Base-by-base conservation (phyloP, 2,329 filamentous ascomycete species). In the Neobulgaria alba region DNA sequence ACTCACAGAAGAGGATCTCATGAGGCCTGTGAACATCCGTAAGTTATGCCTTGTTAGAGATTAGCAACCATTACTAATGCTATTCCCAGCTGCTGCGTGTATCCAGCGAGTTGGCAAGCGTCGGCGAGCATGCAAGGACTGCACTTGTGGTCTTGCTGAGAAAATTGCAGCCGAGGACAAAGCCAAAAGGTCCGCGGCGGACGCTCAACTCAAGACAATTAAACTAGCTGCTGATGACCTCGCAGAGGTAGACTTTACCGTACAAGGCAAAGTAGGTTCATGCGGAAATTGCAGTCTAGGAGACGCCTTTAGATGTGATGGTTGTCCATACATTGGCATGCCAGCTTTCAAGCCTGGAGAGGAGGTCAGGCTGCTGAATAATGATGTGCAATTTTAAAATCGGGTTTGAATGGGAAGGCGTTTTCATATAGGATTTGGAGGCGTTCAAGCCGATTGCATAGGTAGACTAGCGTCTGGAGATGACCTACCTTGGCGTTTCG, bases 301-400 rank as follows among this genome's bases (percentile, higher is more conserved):
- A 37, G 90, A 96, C 63, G 90, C 92, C 3, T 88, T 88, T 67
- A 71, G 82, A 30, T 86, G 82, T 60, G 78, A 78, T 36, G 56
- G 75, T 2, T 85, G 81, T 57, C 89, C 89, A 1, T 95, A 92
- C 60, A 85, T 94, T 55, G 89, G 89, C 3, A 72, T 98, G 52
- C 92, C 92, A 10, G 85, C 92, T 3, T 98, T 98, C 71, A 95
- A 95, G 71, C 88, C 88, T 3, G 92, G 92, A 12, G 89, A 98
- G 69, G 88, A 96, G 67, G 88, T 96, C 37, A 75, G 80, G 57
- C 69, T 98, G 45, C 61, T 95, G 57, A 90, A 93, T 62, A 86
- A 94, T 52, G 78, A 86, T 57, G 77, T 87, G 44, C 89, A 95
- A 67, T 67, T 95, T 58, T 95, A 58, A 63, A 56, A n/a, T n/a